A percentile compares a stretch with the other conserved stretches of the same genome.
These are phyloP conservation scores for Aspergillus novofumigatus DNA, from an alignment of 2,329 filamentous ascomycete species.

Conservation along the genomic window DNA sequence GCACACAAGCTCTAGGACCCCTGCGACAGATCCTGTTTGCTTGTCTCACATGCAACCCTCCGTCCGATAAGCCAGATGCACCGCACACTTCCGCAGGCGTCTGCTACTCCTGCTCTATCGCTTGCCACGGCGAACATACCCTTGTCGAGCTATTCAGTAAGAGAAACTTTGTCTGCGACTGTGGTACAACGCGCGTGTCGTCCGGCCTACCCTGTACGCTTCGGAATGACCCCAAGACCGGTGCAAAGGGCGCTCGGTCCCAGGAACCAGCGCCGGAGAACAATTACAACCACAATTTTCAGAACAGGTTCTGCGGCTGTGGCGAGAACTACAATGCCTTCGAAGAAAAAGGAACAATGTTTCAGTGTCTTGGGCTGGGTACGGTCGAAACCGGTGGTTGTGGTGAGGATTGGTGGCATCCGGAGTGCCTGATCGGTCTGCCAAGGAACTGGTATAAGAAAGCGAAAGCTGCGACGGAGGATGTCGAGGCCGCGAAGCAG, in stretches of 20 bases:
- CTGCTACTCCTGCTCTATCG: conserved; percentile 95
- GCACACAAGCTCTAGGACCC: conserved; percentile 83
- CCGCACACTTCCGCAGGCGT: conserved; percentile 73
- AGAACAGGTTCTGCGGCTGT: conserved; percentile 88
- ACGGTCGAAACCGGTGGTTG: conserved; percentile 78
- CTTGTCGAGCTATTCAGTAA: conserved; percentile 96
- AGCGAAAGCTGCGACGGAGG: conserved; percentile 17
- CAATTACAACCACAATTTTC: conserved; percentile 93
- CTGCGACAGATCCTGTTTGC: conserved; percentile 87
- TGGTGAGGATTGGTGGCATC: conserved; percentile 97
- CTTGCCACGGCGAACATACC: conserved; percentile 91
- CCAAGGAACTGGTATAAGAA: conserved; percentile 60
- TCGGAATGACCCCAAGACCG: conserved; percentile 67
- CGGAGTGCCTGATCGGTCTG: conserved; percentile 81
- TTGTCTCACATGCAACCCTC: conserved; percentile 88
- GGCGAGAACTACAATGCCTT: conserved; percentile 82
- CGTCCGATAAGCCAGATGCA: conserved; percentile 59
- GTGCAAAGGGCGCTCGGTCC: conserved; percentile 73
- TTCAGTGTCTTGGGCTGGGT: conserved; percentile 86
- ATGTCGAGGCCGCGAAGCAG: conserved; percentile 20
- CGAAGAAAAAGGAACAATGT: conserved; percentile 94
- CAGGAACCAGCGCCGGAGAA: conserved; percentile 68
- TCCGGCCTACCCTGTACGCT: conserved; percentile 69
- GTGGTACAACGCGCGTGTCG: conserved; percentile 77
- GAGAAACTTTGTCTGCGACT: conserved; percentile 94